These are phyloP conservation scores for Lecanoromycetidae sp. DNA, from an alignment of 2,329 filamentous ascomycete genomes.

Conservation along the genomic window DNA sequence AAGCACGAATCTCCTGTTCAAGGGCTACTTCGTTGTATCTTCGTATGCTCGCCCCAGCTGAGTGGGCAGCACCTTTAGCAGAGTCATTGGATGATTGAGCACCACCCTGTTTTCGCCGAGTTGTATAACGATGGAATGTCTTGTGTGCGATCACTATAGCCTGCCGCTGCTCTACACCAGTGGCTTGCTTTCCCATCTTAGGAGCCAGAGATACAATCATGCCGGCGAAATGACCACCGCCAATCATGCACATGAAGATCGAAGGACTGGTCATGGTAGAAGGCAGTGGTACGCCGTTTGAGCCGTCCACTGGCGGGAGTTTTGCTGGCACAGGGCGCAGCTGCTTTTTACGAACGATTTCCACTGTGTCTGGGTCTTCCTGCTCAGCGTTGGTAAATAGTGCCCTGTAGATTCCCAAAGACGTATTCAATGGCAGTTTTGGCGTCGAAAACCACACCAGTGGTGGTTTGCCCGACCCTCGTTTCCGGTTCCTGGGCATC, in stretches of 20 bases:
- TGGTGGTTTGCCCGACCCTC: constrained; percentile 54
- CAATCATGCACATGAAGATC: constrained; percentile 96
- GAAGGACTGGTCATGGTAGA: constrained; percentile 60
- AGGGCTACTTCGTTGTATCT: constrained; percentile 90
- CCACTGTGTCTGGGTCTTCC: constrained; percentile 47
- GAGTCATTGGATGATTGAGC: constrained; percentile 89
- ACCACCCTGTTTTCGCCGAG: constrained; percentile 88
- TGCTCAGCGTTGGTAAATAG: constrained; percentile 64
- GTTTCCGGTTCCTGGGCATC: constrained; percentile 38
- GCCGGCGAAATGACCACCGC: constrained; percentile 90
- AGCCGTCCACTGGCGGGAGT: constrained; percentile 31
- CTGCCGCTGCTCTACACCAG: constrained; percentile 66
- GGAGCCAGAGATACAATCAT: constrained; percentile 88
- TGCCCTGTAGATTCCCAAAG: constrained; percentile 73
- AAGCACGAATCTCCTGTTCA: constrained; percentile 69
- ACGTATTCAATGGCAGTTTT: constrained; percentile 61
- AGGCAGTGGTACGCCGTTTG: constrained; percentile 45
- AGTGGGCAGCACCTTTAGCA: constrained; percentile 87
- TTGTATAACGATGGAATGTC: constrained; percentile 96
- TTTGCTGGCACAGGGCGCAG: constrained; percentile 46
- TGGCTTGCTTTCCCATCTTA: constrained; percentile 56
- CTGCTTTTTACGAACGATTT: constrained; percentile 65
- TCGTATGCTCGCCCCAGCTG: constrained; percentile 77
- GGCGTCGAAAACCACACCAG: constrained; percentile 77
- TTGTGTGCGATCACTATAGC: constrained; percentile 88